phyloP scores from a whole-genome alignment of 2,329 filamentous ascomycete genomes.

The Mycosphaerella arachidis region DNA sequence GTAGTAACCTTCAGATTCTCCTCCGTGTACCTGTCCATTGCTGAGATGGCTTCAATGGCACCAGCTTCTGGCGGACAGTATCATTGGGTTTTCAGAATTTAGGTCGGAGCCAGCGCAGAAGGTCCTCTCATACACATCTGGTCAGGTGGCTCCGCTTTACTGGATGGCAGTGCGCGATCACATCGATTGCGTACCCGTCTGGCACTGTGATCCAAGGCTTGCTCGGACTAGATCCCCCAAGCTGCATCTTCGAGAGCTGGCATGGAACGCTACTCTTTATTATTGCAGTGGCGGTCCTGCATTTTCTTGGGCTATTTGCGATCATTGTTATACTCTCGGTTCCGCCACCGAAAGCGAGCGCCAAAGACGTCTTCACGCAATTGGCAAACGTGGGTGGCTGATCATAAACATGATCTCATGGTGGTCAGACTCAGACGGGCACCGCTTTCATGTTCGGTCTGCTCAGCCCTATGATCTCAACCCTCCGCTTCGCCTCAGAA shows the following conservation, averaged over 20 bases:
- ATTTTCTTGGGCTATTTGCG: no score
- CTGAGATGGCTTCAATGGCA: constrained; percentile 35
- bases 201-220: constrained; percentile 20
- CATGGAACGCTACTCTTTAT: constrained; percentile 49
- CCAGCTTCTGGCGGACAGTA: constrained; percentile 30
- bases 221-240: constrained; percentile 10
- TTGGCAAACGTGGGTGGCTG: constrained; percentile 48
- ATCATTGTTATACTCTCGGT: constrained; percentile 47
- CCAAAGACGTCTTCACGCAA: constrained; percentile 43
- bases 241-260: constrained; percentile 32
- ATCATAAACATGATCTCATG: no score
- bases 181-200: constrained; percentile 13
- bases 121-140: constrained; percentile 41
- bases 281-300: constrained; percentile 42
- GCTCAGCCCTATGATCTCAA: constrained; percentile 22
- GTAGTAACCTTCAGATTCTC: constrained; percentile 32
- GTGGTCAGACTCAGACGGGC: constrained; percentile 38
- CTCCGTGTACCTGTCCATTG: constrained; percentile 32
- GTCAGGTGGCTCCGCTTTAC: constrained; percentile 20
- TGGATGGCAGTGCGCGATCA: constrained; percentile 18
- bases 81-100: constrained; percentile 36
- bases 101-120: constrained; percentile 37
- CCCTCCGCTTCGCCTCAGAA: constrained; percentile 25
- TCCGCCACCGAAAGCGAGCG: constrained; percentile 39
- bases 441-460: constrained; percentile 41